phyloP scores from a whole-genome alignment of 2,329 filamentous ascomycete species.

The Clarireedia monteithiana region DNA sequence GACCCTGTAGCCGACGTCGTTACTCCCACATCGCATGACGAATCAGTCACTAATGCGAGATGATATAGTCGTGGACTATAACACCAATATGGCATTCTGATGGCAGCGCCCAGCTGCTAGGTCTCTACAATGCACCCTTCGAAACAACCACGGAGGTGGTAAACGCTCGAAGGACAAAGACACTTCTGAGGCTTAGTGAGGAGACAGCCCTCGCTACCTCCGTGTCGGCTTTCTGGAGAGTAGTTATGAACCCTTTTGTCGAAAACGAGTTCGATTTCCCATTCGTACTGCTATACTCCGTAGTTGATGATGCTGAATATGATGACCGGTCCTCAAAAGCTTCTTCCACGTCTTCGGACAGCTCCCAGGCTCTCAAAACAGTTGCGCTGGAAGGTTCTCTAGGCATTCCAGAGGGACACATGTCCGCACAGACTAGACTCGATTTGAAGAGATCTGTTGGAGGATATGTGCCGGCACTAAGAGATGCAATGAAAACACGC shows the following conservation, averaged over 20 bases:
- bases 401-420: conserved; percentile 58
- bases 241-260: conserved; percentile 58
- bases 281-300: conserved; percentile 69
- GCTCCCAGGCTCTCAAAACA: conserved; percentile 50
- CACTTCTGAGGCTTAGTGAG: conserved; percentile 67
- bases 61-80: conserved; percentile 57
- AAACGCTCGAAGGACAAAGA: conserved; percentile 69
- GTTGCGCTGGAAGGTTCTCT: conserved; percentile 65
- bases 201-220: conserved; percentile 62
- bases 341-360: conserved; percentile 60
- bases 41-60: background rate
- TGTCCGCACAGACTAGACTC: conserved; percentile 49
- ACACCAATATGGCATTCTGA: conserved; percentile 60
- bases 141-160: conserved; percentile 72
- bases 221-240: conserved; percentile 64
- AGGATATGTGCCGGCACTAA: conserved; percentile 69
- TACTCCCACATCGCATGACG: background rate
- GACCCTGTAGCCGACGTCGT: too few species aligned
- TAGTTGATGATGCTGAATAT: conserved; percentile 52
- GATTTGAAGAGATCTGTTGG: conserved; percentile 62
- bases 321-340: conserved; percentile 41
- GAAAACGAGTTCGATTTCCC: conserved; percentile 69
- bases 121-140: conserved; percentile 63
- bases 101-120: conserved; percentile 62
- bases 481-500: conserved; percentile 62